A percentile compares a stretch with the other conserved stretches of the same genome.
These are phyloP conservation scores for Xylaria sp. DNA, from an alignment of 2,329 filamentous ascomycete genomes.

Conservation along the genomic window DNA sequence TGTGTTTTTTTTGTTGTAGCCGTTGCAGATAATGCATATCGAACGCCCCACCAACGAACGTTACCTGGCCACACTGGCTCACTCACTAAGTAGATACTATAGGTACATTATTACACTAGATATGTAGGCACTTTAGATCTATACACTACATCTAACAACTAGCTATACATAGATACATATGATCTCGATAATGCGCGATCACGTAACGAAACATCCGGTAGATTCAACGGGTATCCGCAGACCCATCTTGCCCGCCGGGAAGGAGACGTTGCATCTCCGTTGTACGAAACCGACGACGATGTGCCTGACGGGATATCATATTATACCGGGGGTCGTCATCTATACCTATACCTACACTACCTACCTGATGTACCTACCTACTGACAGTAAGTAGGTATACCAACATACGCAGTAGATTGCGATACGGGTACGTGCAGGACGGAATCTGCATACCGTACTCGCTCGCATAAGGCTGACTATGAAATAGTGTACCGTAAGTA, in stretches of 20 bases:
- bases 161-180: no score
- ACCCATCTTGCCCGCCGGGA: constrained; percentile 13
- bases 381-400: no score
- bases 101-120: no score
- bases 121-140: not conserved
- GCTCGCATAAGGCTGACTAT: constrained; percentile 10
- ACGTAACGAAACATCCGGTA: constrained; percentile 8
- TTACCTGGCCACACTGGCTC: not conserved
- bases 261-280: constrained; percentile 29
- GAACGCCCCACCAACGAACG: not conserved
- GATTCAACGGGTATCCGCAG: not conserved
- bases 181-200: constrained; percentile 2
- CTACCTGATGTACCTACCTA: not conserved
- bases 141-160: not conserved
- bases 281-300: constrained; percentile 1
- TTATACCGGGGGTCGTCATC: not conserved
- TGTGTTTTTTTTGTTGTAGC: not conserved
- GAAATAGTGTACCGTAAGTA: not conserved
- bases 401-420: no score
- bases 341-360: not conserved
- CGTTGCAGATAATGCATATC: constrained; percentile 9
- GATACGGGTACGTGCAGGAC: constrained; percentile 19
- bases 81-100: no score
- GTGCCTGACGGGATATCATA: constrained; percentile 9
- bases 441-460: not conserved